Conservation (phyloP, 1,284 basidiomycete genomes). For the Ganoderma boninense region DNA sequence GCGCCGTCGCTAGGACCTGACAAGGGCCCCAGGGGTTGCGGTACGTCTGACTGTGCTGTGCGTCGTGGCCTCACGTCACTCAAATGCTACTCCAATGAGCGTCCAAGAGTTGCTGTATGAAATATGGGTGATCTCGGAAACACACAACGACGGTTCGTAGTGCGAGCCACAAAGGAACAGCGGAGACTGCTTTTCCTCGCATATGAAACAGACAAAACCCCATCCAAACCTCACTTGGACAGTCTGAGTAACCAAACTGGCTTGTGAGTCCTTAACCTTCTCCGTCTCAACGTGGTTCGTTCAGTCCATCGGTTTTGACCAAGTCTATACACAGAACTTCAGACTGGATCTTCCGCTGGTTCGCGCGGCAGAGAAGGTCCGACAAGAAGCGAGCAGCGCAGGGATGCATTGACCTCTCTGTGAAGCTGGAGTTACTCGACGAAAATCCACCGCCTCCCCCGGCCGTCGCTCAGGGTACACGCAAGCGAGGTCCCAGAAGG, state of each 20-base stretch:
- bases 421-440: conserved; percentile 10
- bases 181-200: conserved; percentile 9
- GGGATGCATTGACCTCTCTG: conserved; percentile 12
- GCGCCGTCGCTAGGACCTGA: too few species aligned
- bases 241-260: conserved; percentile 1
- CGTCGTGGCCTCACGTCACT: too few species aligned
- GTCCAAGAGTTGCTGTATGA: too few species aligned
- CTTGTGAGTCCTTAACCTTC: not conserved
- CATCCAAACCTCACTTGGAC: conserved; percentile 5
- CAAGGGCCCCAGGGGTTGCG: too few species aligned
- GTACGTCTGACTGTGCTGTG: too few species aligned
- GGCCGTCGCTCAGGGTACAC: not conserved
- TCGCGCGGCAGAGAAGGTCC: conserved; percentile 1
- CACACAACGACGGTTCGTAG: conserved; percentile 5
- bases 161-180: conserved; percentile 9
- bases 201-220: not conserved
- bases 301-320: not conserved
- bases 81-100: too few species aligned
- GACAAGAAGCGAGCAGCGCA: conserved; percentile 6
- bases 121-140: not conserved
- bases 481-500: not conserved
- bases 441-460: not conserved
- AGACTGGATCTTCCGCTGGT: conserved; percentile 14
- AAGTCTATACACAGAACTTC: not conserved
- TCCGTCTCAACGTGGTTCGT: too few species aligned